phyloP scores from a whole-genome alignment of 1,139 yeast genomes.

The Saccharomyces pastorianus region DNA sequence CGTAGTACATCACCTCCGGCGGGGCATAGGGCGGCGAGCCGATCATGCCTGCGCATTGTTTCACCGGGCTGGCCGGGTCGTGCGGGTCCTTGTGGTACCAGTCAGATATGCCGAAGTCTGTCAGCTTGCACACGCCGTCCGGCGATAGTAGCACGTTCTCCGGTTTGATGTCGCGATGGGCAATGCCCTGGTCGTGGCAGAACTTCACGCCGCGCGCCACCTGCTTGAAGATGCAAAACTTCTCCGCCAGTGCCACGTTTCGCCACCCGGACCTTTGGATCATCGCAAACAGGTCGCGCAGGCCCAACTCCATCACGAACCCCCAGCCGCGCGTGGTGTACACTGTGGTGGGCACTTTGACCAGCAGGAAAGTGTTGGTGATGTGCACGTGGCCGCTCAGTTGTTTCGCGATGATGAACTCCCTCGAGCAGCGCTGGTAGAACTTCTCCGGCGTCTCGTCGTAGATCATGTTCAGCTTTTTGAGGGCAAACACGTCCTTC shows the following conservation, averaged over 20 bases:
- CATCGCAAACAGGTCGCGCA: slow-evolving; percentile 60
- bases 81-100: slow-evolving; percentile 50
- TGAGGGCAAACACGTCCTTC: slow-evolving; percentile 47
- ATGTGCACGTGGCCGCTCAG: slow-evolving; percentile 48
- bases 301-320: slow-evolving; percentile 57
- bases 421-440: slow-evolving; percentile 56
- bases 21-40: slow-evolving; percentile 79
- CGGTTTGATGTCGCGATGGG: slow-evolving; percentile 90
- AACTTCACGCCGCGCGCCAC: slow-evolving; percentile 51
- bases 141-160: slow-evolving; percentile 66
- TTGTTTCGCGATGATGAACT: slow-evolving; percentile 51
- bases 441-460: slow-evolving; percentile 60
- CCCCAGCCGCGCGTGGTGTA: slow-evolving; percentile 68
- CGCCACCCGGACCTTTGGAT: slow-evolving; percentile 45
- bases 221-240: slow-evolving; percentile 43
- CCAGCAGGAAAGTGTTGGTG: slow-evolving; percentile 45
- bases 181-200: slow-evolving; percentile 70
- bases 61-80: slow-evolving; percentile 42
- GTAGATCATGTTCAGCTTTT: slow-evolving; percentile 52
- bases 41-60: slow-evolving; percentile 40
- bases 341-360: slow-evolving; percentile 50
- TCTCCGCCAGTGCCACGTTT: slow-evolving; percentile 43
- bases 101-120: slow-evolving; percentile 71
- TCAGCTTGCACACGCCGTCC: slow-evolving; percentile 56
- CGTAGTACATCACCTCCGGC: slow-evolving; percentile 60